Evolutionary conservation across 208 protist genomes (phyloP).

Genomic region (Herpetomonas tarakana): DNA sequence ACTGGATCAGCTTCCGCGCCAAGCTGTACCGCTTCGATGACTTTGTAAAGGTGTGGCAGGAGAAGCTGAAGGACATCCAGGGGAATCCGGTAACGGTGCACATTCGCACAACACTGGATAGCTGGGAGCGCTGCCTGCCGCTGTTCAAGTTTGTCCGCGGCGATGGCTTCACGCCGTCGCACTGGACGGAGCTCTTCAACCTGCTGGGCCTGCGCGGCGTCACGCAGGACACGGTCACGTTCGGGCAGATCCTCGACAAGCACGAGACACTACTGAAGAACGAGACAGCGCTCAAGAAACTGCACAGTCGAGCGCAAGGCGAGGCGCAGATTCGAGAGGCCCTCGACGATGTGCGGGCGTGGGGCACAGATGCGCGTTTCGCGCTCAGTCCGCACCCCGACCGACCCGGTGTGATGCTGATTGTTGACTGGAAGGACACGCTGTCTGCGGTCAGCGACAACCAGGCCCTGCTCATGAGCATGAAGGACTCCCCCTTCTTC

Average conservation of each 20-base stretch:
- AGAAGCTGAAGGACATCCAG: slow-evolving; percentile 76
- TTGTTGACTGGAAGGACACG: slow-evolving; percentile 98
- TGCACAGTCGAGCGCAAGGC: slow-evolving; percentile 93
- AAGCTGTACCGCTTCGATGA: slow-evolving; percentile 95
- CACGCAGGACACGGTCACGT: slow-evolving; percentile 88
- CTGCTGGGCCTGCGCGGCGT: slow-evolving; percentile 75
- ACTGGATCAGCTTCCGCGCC: slow-evolving; percentile 94
- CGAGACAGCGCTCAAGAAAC: slow-evolving; percentile 87
- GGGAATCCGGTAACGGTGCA: slow-evolving; percentile 82
- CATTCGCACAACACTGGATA: slow-evolving; percentile 87
- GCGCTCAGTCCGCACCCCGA: slow-evolving; percentile 74
- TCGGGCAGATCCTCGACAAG: slow-evolving; percentile 89
- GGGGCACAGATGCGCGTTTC: slow-evolving; percentile 89
- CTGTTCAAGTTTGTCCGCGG: slow-evolving; percentile 93
- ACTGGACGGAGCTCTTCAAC: slow-evolving; percentile 94
- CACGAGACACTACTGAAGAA: slow-evolving; percentile 72
- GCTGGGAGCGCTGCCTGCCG: slow-evolving; percentile 77
- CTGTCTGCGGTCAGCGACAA: slow-evolving; percentile 95
- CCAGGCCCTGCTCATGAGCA: slow-evolving; percentile 93
- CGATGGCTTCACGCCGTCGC: slow-evolving; percentile 93
- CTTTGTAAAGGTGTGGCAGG: slow-evolving; percentile 92
- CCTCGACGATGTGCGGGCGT: slow-evolving; percentile 93
- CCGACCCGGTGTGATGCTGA: slow-evolving; percentile 80
- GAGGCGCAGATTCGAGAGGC: slow-evolving; percentile 96
- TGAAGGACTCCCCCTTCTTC: slow-evolving; percentile 97